phyloP scores from a whole-genome alignment of 192 early-diverging fungal genomes.

The Mortierella hygrophila region DNA sequence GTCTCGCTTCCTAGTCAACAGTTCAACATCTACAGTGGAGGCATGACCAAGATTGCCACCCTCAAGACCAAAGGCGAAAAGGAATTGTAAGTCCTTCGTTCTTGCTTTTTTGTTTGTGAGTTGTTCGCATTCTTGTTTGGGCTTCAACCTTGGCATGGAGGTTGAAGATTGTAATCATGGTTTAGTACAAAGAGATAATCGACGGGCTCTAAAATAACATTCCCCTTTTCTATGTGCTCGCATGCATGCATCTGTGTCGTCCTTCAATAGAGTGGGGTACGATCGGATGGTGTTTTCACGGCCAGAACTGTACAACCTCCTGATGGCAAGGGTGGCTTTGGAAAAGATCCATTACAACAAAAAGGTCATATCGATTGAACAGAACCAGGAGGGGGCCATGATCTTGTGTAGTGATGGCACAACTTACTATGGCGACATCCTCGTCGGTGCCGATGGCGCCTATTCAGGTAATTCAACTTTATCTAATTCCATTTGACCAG shows the following conservation, averaged over 20 bases:
- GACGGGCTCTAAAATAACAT: too few species aligned
- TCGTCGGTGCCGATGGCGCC: slow-evolving; percentile 14
- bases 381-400: not conserved
- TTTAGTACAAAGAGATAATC: too few species aligned
- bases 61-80: not conserved
- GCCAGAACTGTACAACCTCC: not conserved
- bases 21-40: not conserved
- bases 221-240: too few species aligned
- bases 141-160: too few species aligned
- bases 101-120: too few species aligned
- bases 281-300: not conserved
- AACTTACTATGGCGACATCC: slow-evolving; percentile 5
- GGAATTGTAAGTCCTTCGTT: too few species aligned
- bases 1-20: not conserved
- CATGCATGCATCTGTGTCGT: too few species aligned
- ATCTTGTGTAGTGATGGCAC: slow-evolving; percentile 2
- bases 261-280: slow-evolving; percentile 1
- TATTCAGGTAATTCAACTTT: not conserved
- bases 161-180: too few species aligned
- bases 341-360: slow-evolving; percentile 16
- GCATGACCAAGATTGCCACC: not conserved
- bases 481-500: too few species aligned
- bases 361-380: slow-evolving; percentile 5
- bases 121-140: too few species aligned
- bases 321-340: not conserved